Evolutionary conservation across 2,329 filamentous ascomycete genomes (phyloP), one percentile per base, ranked within the genome.

Genomic region (Neonectria punicea): DNA sequence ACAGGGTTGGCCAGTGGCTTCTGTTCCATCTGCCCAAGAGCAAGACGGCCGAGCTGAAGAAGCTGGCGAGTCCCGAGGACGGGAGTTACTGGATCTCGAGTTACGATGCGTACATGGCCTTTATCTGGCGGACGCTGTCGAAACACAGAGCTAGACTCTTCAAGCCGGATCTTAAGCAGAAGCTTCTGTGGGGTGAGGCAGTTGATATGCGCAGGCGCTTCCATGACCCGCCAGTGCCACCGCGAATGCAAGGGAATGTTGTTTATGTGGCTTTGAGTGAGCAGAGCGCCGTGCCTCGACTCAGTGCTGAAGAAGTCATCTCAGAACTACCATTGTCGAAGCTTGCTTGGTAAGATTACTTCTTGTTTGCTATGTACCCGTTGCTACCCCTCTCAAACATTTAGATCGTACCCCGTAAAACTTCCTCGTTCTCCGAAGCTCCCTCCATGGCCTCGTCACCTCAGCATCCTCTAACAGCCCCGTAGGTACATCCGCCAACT

Each of bases 1-100:
- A 75, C 47, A 68, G 57, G 34, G 13, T 55, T 49, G 63, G 43
- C 63, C 50, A 69, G 28, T 74, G 61, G 7, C 70, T 81, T 4
- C 75, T 82, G 22, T 82, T 83, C 68, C 81, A 83, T 58, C 72
- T 83, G 1, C 79, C 81, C 4, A 78, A 78, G 67, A 82, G 80
- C 73, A 83, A 82, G 62, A 78, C 79, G 1, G 76, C 75, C 0
- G 68, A 76, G 63, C 70, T 84, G 14, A 83, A 83, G 68, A 68
- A 65, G 36, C 71, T 78, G 3, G 80, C 79, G 1, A 70, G 59
- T 1, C 78, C 79, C 0, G 55, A 70, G 0, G 77, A 78, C 41
- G 77, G 75, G 9, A 70, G 13, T 6, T 28, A 73, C 13, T 82
- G 80, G 79, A 76, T 84, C 57, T 83, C 81, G 6, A 83, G 78